Evolutionary conservation across 179 eudicot genomes (phyloP).

Genomic region (Spinacia oleracea): DNA sequence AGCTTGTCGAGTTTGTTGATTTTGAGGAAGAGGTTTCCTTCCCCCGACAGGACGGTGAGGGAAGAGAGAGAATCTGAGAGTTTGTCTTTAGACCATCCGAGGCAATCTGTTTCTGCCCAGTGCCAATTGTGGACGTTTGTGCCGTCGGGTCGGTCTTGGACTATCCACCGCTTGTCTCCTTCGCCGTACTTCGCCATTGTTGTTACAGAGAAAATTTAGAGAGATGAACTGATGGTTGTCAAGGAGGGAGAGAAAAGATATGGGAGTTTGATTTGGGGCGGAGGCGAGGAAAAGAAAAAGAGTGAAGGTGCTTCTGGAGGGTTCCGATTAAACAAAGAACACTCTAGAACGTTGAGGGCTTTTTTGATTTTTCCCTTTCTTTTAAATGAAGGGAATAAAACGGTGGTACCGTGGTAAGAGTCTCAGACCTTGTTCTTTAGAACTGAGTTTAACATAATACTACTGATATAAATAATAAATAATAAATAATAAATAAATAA

Average conservation of each 20-base stretch:
- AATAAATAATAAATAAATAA: too few relatives aligned
- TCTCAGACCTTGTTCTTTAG: too few relatives aligned
- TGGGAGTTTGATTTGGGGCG: neutral
- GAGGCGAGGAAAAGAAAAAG: neutral
- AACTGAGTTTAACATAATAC: too few relatives aligned
- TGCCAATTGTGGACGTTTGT: constrained; percentile 98
- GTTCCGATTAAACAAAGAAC: neutral
- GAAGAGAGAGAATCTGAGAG: constrained; percentile 46
- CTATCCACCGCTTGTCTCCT: constrained; percentile 97
- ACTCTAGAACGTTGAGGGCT: neutral
- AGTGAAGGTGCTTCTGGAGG: neutral
- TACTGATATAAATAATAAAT: too few relatives aligned
- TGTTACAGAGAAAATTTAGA: neutral
- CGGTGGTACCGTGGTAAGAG: too few relatives aligned
- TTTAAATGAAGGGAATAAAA: too few relatives aligned
- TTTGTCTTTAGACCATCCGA: constrained; percentile 66
- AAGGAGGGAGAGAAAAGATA: neutral
- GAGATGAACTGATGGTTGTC: neutral
- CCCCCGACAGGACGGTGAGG: constrained; percentile 54
- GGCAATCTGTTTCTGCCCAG: constrained; percentile 89
- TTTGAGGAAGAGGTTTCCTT: constrained; percentile 45
- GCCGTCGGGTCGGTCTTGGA: constrained; percentile 80
- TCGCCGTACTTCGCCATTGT: constrained; percentile 89
- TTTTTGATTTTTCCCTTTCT: too few relatives aligned
- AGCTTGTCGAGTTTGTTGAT: constrained; percentile 45